Percentiles rank a stretch among this genome's conserved stretches.
phyloP scores from a whole-genome alignment of 2,329 filamentous ascomycete genomes.

The Aspergillus amoenus region DNA sequence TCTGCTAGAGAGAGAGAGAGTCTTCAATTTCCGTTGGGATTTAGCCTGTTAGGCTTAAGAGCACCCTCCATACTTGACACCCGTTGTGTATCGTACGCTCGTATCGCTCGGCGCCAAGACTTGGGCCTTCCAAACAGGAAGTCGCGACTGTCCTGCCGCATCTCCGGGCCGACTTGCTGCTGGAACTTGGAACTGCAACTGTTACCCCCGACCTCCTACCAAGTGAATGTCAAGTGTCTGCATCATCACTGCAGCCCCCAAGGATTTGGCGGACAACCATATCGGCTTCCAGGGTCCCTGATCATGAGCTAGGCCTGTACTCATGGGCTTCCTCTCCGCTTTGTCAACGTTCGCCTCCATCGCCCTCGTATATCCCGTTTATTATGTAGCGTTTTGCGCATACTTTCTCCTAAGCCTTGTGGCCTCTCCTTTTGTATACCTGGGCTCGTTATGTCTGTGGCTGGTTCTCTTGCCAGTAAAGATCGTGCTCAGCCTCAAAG shows the following conservation, averaged over 20 bases:
- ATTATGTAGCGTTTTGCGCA: slow-evolving; percentile 20
- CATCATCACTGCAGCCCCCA: background rate
- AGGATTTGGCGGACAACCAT: background rate
- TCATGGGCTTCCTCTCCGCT: slow-evolving; percentile 15
- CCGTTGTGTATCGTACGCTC: no score
- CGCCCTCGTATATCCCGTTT: slow-evolving; percentile 11
- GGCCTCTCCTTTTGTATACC: slow-evolving; percentile 49
- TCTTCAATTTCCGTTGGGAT: background rate
- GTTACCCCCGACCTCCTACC: no score
- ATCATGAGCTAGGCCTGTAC: background rate
- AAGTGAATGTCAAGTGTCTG: background rate
- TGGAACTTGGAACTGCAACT: no score
- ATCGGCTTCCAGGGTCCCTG: background rate
- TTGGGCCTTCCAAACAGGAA: background rate
- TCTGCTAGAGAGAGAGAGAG: background rate
- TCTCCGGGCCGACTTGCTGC: background rate
- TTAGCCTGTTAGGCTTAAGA: background rate
- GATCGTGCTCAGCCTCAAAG: slow-evolving; percentile 57
- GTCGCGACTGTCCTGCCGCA: background rate
- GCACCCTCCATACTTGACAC: no score
- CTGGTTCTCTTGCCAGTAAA: slow-evolving; percentile 50
- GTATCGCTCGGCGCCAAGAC: background rate
- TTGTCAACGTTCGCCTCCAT: slow-evolving; percentile 9
- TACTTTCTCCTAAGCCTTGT: slow-evolving; percentile 38
- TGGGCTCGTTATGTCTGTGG: slow-evolving; percentile 44